phyloP scores from a whole-genome alignment of 2,329 filamentous ascomycete genomes.

The Alternaria ventricosa region DNA sequence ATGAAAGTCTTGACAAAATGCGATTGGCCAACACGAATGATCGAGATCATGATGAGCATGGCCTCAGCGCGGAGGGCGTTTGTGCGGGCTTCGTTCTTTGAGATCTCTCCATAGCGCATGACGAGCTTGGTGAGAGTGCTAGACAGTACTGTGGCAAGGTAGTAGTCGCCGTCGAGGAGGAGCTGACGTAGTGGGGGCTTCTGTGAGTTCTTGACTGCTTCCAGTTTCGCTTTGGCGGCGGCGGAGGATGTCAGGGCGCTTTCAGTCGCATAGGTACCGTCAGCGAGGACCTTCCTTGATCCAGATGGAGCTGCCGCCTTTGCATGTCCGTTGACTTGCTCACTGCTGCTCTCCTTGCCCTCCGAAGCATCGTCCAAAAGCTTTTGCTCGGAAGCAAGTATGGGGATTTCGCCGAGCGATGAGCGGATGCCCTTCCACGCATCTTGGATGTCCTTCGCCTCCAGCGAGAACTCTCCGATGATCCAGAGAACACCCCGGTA shows the following conservation, averaged over 20 bases:
- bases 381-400: constrained; percentile 91
- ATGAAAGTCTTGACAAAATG: constrained; percentile 97
- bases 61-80: constrained; percentile 95
- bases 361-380: constrained; percentile 79
- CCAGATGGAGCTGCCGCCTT: constrained; percentile 79
- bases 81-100: constrained; percentile 81
- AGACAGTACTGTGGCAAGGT: constrained; percentile 91
- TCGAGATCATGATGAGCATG: constrained; percentile 99
- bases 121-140: constrained; percentile 96
- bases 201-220: constrained; percentile 95
- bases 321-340: constrained; percentile 80
- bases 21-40: constrained; percentile 97
- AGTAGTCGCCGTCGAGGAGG: constrained; percentile 97
- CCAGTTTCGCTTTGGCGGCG: constrained; percentile 85
- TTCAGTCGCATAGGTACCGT: constrained; percentile 97
- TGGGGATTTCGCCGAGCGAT: constrained; percentile 95
- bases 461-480: constrained; percentile 93
- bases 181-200: constrained; percentile 91
- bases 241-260: constrained; percentile 94
- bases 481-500: constrained; percentile 98
- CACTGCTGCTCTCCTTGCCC: constrained; percentile 63
- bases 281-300: constrained; percentile 89
- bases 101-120: constrained; percentile 96
- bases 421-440: constrained; percentile 96
- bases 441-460: constrained; percentile 91